Evolutionary conservation across 805 yeast genomes (phyloP), one percentile per base, ranked within the genome.

Genomic region (Teunomyces tritomae): DNA sequence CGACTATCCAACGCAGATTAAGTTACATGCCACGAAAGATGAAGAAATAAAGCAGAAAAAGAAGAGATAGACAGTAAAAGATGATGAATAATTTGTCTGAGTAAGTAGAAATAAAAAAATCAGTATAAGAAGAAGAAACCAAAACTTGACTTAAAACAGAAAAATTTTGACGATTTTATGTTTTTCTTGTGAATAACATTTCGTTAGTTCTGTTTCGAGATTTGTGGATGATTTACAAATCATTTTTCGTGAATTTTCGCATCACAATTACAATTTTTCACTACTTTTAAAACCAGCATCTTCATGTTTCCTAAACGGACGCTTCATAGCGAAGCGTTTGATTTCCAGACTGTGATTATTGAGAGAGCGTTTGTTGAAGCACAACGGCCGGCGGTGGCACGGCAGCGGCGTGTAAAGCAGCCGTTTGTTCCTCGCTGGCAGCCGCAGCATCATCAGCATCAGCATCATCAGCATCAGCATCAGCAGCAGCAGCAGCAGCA

Each of bases 11-110:
- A 87, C 80, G 53, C 74, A 80, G 47, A 82, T 94, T 51, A 85
- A 87, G 67, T 72, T 94, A 44, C 99, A 94, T 67, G 84, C 91
- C 10, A 81, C 87, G 34, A 83, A 82, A 54, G 97, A 90, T 43
- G 91, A 83, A 45, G 99, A 94, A 65, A 87, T 87, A 41, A 87
- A 87, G 57, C 84, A 74, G 57, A 77, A 78, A 61, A 72, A 70
- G 62, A 70, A 68, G 57, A 40, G 46, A 34, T 43, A 43, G 32
- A 17, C 20, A 37, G 24, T 2, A 28, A 6, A 28, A n/a, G n/a
- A n/a, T n/a, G 30, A 28, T 5, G 24, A 20, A 20, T 20, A 6
- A 6, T 20, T 20, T 16, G 24, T 36, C n/a, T 36, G 16, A 20
- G 6, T 36, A 20, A 20, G 40, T 8, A 35, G 39, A 14, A 35